phyloP scores from a whole-genome alignment of 352 stramenopile species.

The Phytopythium oedochilum region DNA sequence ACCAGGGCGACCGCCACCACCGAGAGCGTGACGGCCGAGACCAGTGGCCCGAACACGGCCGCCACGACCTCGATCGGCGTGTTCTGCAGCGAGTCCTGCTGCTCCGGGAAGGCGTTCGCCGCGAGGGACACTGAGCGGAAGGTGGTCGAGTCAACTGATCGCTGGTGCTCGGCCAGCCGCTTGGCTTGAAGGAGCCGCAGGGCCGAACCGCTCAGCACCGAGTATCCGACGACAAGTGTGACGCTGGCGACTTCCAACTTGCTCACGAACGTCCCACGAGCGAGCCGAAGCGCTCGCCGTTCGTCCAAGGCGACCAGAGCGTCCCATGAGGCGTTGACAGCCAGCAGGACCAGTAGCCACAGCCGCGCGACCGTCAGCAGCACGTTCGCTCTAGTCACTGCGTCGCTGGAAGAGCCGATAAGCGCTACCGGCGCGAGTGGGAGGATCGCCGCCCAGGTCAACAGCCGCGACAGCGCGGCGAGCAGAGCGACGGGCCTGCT shows the following conservation, averaged over 20 bases:
- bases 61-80: constrained; percentile 2
- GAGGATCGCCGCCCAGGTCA: constrained; percentile 50
- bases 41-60: constrained; percentile 18
- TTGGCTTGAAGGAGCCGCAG: constrained; percentile 2
- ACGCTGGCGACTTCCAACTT: constrained; percentile 27
- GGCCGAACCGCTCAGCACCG: constrained; percentile 5
- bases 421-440: constrained; percentile 24
- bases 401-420: constrained; percentile 16
- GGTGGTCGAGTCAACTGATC: constrained; percentile 10
- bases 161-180: constrained; percentile 12
- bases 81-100: constrained; percentile 14
- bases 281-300: constrained; percentile 15
- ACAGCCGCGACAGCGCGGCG: constrained; percentile 27
- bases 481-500: constrained; percentile 30
- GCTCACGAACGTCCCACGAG: constrained; percentile 27
- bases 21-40: constrained; percentile 10
- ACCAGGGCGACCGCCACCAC: constrained; percentile 14
- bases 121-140: constrained; percentile 15
- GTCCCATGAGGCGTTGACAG: constrained; percentile 35
- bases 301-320: constrained; percentile 21
- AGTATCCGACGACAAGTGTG: constrained; percentile 1
- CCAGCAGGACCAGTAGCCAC: constrained; percentile 29
- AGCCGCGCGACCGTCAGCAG: constrained; percentile 30
- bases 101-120: constrained; percentile 22
- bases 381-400: constrained; percentile 14